phyloP scores from a whole-genome alignment of 1,284 basidiomycete species.

The Cystobasidium pallidum region DNA sequence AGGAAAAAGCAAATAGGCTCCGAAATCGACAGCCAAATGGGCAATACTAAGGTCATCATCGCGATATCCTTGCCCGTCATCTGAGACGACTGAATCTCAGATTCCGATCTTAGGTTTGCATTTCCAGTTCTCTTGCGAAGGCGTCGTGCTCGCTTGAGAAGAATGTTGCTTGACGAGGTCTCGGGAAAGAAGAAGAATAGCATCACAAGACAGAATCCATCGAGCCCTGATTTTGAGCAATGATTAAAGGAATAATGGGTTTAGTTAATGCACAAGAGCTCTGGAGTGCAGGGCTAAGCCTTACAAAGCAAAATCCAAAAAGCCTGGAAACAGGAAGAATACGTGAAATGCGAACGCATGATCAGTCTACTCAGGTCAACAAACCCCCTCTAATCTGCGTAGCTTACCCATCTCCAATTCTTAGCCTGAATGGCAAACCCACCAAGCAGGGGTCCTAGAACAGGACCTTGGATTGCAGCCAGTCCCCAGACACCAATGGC shows the following conservation, averaged over 20 bases:
- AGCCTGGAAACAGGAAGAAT: constrained; percentile 1
- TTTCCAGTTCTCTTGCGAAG: constrained; percentile 57
- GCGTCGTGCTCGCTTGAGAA: constrained; percentile 55
- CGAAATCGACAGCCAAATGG: constrained; percentile 38
- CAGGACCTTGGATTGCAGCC: constrained; percentile 52
- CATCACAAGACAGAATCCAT: constrained; percentile 53
- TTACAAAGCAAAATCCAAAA: constrained; percentile 43
- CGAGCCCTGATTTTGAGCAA: too few species aligned
- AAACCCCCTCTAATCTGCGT: background rate
- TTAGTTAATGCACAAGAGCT: too few species aligned
- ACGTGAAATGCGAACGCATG: too few species aligned
- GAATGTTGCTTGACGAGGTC: constrained; percentile 56
- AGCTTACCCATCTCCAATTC: constrained; percentile 44
- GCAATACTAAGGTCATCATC: constrained; percentile 40
- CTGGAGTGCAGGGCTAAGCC: too few species aligned
- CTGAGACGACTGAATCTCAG: constrained; percentile 49
- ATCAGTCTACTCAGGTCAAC: too few species aligned
- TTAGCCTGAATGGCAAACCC: constrained; percentile 44
- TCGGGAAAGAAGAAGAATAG: constrained; percentile 56
- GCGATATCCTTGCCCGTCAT: constrained; percentile 41
- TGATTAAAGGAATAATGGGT: too few species aligned
- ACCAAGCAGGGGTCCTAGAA: constrained; percentile 36
- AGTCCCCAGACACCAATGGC: constrained; percentile 46
- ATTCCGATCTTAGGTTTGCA: constrained; percentile 53
- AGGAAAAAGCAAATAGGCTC: constrained; percentile 42